Conservation (phyloP, 768 basidiomycete species). For the Hemileccinum rubropunctum region DNA sequence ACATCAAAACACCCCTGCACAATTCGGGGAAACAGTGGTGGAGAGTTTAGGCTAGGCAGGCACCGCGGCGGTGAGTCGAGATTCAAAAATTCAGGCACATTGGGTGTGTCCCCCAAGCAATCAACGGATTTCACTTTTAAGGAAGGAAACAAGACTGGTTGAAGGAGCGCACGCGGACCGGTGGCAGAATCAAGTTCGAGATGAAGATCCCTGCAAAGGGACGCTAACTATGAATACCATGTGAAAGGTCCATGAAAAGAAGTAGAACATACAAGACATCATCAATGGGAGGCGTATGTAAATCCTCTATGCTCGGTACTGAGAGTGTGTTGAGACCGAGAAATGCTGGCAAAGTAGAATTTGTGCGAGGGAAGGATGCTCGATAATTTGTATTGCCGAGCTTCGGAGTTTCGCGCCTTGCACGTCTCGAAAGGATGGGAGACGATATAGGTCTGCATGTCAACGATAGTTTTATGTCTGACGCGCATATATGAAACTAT, state of each 20-base stretch:
- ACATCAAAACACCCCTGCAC: constrained; percentile 2
- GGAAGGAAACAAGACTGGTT: constrained; percentile 20
- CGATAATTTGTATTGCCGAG: constrained; percentile 31
- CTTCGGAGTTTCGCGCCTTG: constrained; percentile 46
- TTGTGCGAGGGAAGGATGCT: constrained; percentile 25
- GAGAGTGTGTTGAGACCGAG: constrained; percentile 24
- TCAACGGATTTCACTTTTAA: constrained; percentile 10
- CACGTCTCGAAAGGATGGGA: constrained; percentile 43
- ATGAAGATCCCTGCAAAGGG: constrained; percentile 30
- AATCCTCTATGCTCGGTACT: constrained; percentile 33
- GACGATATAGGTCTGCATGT: constrained; percentile 38
- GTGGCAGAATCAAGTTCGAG: constrained; percentile 29
- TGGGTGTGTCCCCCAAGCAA: constrained; percentile 12
- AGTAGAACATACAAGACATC: constrained; percentile 39
- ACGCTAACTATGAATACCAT: not conserved
- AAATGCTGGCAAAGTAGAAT: constrained; percentile 19
- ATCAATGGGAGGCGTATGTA: constrained; percentile 28
- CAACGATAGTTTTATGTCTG: constrained; percentile 27
- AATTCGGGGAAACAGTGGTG: constrained; percentile 46
- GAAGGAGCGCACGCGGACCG: constrained; percentile 28
- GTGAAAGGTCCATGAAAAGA: not conserved
- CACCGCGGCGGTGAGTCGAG: constrained; percentile 27
- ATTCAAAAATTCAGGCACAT: constrained; percentile 31
- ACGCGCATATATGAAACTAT: not conserved
- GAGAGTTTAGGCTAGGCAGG: constrained; percentile 31